phyloP scores from a whole-genome alignment of 2,329 filamentous ascomycete genomes.

The Arthroderma uncinatum region DNA sequence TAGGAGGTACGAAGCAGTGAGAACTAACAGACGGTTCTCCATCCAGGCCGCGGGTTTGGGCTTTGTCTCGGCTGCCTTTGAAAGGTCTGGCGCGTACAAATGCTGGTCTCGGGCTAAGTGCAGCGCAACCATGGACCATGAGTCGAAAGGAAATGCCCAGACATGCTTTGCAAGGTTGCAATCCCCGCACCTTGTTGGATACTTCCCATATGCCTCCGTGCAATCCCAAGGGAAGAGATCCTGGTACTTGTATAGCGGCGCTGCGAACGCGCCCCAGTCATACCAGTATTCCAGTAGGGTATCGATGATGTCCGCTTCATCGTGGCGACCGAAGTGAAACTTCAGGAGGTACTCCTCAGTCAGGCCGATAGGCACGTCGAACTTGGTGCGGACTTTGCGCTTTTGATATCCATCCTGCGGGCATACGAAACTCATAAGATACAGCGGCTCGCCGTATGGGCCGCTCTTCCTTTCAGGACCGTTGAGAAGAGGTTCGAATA shows the following conservation, averaged over 20 bases:
- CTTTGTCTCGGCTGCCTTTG: conserved; percentile 1
- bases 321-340: conserved; percentile 31
- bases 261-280: conserved; percentile 36
- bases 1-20: conserved; percentile 26
- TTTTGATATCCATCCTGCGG: conserved; percentile 19
- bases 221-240: conserved; percentile 39
- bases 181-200: conserved; percentile 28
- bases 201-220: conserved; percentile 34
- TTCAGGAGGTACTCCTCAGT: conserved; percentile 36
- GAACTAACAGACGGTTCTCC: conserved; percentile 27
- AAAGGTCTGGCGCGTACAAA: conserved; percentile 23
- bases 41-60: conserved; percentile 22
- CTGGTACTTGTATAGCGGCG: conserved; percentile 30
- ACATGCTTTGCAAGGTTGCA: conserved; percentile 39
- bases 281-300: conserved; percentile 38
- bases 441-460: conserved; percentile 18
- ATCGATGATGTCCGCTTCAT: conserved; percentile 37
- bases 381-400: conserved; percentile 24
- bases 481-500: conserved; percentile 25
- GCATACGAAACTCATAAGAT: conserved; percentile 35
- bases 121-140: conserved; percentile 34
- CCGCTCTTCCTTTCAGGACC: not conserved
- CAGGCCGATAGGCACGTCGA: conserved; percentile 31
- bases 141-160: conserved; percentile 37
- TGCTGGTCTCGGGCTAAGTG: conserved; percentile 30